Evolutionary conservation across 2,329 filamentous ascomycete species (phyloP).

Genomic region (Aschersonia sp.): DNA sequence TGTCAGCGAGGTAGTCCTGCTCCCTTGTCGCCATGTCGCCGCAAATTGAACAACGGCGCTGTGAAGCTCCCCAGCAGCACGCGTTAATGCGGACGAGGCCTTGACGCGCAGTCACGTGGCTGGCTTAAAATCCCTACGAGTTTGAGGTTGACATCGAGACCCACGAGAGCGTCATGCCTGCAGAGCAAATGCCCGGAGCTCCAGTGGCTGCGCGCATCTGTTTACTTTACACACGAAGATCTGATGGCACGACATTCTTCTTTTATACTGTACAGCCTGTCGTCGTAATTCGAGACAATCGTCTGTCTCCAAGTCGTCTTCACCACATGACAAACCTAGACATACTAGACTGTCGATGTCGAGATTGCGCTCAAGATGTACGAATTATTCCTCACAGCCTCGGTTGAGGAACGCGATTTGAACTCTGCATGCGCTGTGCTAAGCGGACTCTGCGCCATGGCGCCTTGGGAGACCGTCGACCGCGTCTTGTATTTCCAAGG

Average conservation of each 20-base stretch:
- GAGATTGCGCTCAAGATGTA: conserved; percentile 26
- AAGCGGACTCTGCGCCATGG: conserved; percentile 42
- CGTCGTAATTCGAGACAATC: too few species aligned
- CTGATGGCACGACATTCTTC: too few species aligned
- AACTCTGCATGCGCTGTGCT: conserved; percentile 35
- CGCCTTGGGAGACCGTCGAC: conserved; percentile 31
- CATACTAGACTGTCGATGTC: background rate
- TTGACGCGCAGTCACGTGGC: conserved; percentile 3
- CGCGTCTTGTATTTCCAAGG: conserved; percentile 41
- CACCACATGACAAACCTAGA: too few species aligned
- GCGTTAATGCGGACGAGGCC: background rate
- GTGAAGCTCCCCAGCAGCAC: background rate
- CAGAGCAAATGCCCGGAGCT: too few species aligned
- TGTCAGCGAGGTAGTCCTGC: too few species aligned
- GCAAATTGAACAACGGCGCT: too few species aligned
- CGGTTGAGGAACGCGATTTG: conserved; percentile 35
- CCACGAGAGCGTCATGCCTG: too few species aligned
- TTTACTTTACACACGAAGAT: too few species aligned
- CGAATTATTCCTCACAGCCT: conserved; percentile 43
- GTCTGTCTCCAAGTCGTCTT: too few species aligned
- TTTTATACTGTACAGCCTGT: too few species aligned
- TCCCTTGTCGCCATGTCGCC: too few species aligned
- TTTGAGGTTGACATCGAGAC: background rate
- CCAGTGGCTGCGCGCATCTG: too few species aligned
- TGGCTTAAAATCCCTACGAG: background rate